A percentile compares a stretch with the other conserved stretches of the same genome.
These are phyloP conservation scores for Solanum sejunctum DNA, from an alignment of 257 asterid genomes.

Conservation along the genomic window DNA sequence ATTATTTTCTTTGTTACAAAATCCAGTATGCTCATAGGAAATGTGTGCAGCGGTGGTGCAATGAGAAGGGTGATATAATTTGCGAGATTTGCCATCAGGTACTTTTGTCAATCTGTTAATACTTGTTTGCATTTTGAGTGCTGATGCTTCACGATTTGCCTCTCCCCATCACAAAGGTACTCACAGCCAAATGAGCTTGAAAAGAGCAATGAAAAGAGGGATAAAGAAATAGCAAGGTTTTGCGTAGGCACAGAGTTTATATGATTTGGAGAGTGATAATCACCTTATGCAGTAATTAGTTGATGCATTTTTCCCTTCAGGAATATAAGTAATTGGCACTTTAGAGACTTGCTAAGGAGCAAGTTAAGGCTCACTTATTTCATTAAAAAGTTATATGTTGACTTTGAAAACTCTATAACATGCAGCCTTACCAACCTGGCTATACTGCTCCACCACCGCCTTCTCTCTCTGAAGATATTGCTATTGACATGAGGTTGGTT, in stretches of 20 bases:
- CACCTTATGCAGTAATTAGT: background rate
- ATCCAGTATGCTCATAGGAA: slow-evolving; percentile 38
- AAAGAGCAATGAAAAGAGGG: background rate
- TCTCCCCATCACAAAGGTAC: background rate
- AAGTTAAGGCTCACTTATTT: background rate
- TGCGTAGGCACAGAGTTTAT: background rate
- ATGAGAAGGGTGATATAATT: slow-evolving; percentile 40
- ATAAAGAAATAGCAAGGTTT: background rate
- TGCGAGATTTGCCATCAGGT: slow-evolving; percentile 51
- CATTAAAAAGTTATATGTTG: background rate
- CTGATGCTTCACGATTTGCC: background rate
- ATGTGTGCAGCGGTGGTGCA: slow-evolving; percentile 45
- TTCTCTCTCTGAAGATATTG: slow-evolving; percentile 18
- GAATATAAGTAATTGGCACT: background rate
- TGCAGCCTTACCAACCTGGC: slow-evolving; percentile 40
- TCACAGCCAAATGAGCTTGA: background rate
- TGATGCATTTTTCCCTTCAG: background rate
- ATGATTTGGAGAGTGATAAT: background rate
- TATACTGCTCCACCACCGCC: slow-evolving; percentile 36
- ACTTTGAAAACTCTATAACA: background rate
- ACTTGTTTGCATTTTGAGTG: background rate
- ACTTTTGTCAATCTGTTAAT: background rate
- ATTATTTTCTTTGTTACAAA: background rate
- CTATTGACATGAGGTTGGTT: slow-evolving; percentile 9
- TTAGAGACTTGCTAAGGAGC: background rate